phyloP scores from a whole-genome alignment of 2,329 filamentous ascomycete genomes.

The Incumbomyces delicatus region DNA sequence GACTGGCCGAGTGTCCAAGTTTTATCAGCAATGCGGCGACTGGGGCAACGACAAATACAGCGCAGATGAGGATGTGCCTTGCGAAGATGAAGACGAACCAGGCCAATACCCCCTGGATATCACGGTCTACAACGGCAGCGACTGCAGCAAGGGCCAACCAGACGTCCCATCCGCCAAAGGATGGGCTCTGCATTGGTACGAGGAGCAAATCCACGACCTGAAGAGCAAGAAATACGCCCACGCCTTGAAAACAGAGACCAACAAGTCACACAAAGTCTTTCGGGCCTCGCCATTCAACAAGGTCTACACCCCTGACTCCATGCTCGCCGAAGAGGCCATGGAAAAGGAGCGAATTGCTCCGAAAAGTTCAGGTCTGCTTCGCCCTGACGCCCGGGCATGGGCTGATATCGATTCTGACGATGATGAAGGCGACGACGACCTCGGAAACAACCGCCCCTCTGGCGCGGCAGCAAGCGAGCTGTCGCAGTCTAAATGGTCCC shows the following conservation, averaged over 20 bases:
- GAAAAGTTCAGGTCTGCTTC: background rate
- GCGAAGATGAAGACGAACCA: background rate
- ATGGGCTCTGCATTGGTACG: background rate
- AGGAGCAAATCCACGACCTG: background rate
- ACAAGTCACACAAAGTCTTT: no score
- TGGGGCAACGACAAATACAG: background rate
- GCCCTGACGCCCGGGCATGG: background rate
- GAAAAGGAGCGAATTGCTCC: background rate
- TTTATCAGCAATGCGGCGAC: background rate
- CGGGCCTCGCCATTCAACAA: background rate
- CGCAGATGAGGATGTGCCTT: background rate
- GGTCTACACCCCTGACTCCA: slow-evolving; percentile 1
- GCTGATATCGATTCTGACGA: background rate
- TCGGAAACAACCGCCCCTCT: background rate
- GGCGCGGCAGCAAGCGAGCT: no score
- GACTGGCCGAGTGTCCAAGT: background rate
- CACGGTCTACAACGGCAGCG: background rate
- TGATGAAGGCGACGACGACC: background rate
- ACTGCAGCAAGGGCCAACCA: background rate
- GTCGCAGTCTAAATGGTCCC: no score
- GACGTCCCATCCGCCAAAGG: no score
- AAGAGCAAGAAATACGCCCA: no score
- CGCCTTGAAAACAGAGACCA: no score
- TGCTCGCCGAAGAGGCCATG: background rate
- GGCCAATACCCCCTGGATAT: background rate